Base-by-base conservation (phyloP, 306 rosid species). In the Dalbergia cultrata region DNA sequence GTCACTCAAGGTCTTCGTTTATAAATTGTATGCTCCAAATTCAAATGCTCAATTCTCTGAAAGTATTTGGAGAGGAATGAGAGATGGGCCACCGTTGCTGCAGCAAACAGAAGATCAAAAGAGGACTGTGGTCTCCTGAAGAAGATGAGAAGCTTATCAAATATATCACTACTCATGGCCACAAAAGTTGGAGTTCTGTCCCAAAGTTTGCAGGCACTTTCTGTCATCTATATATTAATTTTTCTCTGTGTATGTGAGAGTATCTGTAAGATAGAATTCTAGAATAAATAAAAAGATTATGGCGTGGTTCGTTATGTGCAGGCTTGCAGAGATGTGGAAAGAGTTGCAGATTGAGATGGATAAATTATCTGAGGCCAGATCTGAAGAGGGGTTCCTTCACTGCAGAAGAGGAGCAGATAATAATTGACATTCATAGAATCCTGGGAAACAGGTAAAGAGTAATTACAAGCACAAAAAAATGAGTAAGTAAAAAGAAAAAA, bases 121-220 rank as follows among this genome's bases (percentile, higher is more conserved):
- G 93, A 84, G 98, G 98, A 7, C 75, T 94, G 10, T 94, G 98
- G 98, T 92, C 97, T 72, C 97, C 98, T 47, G 98, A 94, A 81
- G 98, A 94, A 89, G 98, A 94, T 84, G 98, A 90, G 77, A 90
- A 87, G 83, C 93, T 94, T 9, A 3, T 89, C 31, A 80, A 50
- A n/a, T 84, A 87, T 65, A 88, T 94, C 52, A 81, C 86, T 56
- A 82, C 78, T 39, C 80, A 81, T 53, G 91, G 98, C 59, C 92
- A 90, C 53, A 92, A 85, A 41, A 89, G 93, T 34, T 94, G 98
- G 98, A 92, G 97, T 66, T 78, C 97, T 33, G 85, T 94, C 12
- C 97, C 98, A 53, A 89, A 88, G 50, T 76, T 89, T 62, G 97
- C 98, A 45, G 6, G 45, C 41, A 16, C 41, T 31, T 7, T 79